Base-by-base conservation (phyloP, 164 flowering plant species). In the Chloranthus sessilifolius region DNA sequence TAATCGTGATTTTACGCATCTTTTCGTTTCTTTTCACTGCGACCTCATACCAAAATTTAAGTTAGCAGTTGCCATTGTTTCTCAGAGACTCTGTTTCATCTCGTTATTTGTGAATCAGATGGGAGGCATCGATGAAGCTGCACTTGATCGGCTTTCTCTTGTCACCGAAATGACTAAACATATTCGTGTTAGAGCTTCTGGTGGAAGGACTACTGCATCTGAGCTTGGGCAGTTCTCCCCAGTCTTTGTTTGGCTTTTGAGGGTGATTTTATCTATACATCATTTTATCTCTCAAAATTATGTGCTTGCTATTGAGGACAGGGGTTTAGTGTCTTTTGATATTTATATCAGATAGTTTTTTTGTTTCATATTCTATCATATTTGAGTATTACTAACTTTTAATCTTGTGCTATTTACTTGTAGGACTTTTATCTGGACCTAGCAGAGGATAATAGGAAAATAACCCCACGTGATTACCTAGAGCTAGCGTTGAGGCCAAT, bases 121-220 rank as follows among this genome's bases (percentile, higher is more conserved):
- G 97, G 99, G 99, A 48, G 96, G 96, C 43, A 94, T 94, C 35
- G 99, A 94, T 72, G 99, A 94, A 72, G 77, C 96, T 58, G 90
- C 99, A 33, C 75, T 94, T 42, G 99, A 94, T 73, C 95, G 97
- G 45, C 85, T 94, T 34, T 94, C 99, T 58, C 96, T 94, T 63
- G 99, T 94, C 37, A 94, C 99, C 30, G 91, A 94, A 77, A 83
- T 94, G 96, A 94, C 95, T 24, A 94, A 85, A 52, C 99, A 89
- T 70, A 94, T 94, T 50, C 97, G 97, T 48, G 95, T 94, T 33
- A 81, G 88, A 72, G 97, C 97, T 20, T 81, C 96, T 60, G 90
- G 92, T 42, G 99, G 96, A 55, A 78, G 57, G 70, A 80, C 69
- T 49, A 63, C 90, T 19, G 74, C 88, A 52, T 83, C 96, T 43